Conservation (phyloP, 2,329 filamentous ascomycete genomes). For the Aspergillus oerlinghausenensis region DNA sequence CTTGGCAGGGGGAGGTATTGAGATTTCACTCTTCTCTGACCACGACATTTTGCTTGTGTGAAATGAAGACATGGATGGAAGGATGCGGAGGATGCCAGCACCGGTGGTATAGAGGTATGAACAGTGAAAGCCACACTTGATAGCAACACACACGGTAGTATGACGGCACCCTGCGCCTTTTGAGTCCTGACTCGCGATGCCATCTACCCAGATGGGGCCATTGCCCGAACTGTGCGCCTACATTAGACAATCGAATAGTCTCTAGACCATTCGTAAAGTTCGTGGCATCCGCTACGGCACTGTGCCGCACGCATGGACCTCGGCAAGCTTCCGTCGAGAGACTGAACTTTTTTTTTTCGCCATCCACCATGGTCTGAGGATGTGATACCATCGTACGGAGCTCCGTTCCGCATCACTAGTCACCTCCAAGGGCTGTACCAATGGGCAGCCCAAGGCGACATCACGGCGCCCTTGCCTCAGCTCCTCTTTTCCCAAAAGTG, state of each 20-base stretch:
- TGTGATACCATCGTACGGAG: conserved; percentile 8
- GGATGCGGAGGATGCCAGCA: conserved; percentile 1
- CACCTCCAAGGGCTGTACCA: conserved; percentile 10
- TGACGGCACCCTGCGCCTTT: conserved; percentile 12
- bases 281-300: not conserved
- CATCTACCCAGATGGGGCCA: conserved; percentile 8
- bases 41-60: conserved; percentile 11
- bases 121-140: not conserved
- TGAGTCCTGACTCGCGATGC: conserved; percentile 15
- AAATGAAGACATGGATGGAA: not conserved
- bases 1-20: conserved; percentile 15
- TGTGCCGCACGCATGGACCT: not conserved
- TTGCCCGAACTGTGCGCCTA: conserved; percentile 16
- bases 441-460: conserved; percentile 12
- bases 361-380: not conserved
- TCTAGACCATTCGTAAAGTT: conserved; percentile 1
- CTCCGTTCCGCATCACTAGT: conserved; percentile 6
- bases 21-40: conserved; percentile 10
- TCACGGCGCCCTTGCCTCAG: conserved; percentile 10
- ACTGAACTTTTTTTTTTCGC: not conserved
- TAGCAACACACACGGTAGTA: not conserved
- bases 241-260: conserved; percentile 10
- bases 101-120: not conserved
- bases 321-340: not conserved
- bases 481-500: conserved; percentile 12